Conservation (phyloP, 2,329 filamentous ascomycete species). For the Alternaria sp. region DNA sequence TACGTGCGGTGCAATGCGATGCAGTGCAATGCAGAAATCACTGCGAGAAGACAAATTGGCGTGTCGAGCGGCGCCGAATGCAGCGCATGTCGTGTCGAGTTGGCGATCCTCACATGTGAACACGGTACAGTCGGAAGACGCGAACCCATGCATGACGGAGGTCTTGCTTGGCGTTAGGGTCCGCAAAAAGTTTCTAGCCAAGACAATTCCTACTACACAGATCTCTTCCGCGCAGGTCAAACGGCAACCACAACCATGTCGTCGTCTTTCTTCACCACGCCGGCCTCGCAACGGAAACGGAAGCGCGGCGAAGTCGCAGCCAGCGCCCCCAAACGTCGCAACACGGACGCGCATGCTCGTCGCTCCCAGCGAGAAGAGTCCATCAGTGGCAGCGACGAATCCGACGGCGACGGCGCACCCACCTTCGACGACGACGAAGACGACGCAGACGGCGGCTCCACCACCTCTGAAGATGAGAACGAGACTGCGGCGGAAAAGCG, state of each 20-base stretch:
- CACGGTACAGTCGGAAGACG: too few relatives aligned
- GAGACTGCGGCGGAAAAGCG: constrained; percentile 92
- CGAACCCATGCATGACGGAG: not conserved
- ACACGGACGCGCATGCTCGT: constrained; percentile 56
- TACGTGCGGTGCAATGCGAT: not conserved
- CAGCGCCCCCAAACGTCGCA: constrained; percentile 68
- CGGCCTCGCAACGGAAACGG: constrained; percentile 87
- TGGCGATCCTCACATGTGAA: not conserved
- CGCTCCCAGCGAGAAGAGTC: constrained; percentile 72
- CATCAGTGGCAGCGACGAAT: constrained; percentile 83
- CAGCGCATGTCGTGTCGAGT: not conserved
- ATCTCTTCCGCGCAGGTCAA: too few relatives aligned
- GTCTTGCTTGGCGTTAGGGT: not conserved
- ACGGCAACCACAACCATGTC: constrained; percentile 57
- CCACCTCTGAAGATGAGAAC: constrained; percentile 74
- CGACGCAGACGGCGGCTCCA: constrained; percentile 51
- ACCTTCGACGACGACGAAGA: constrained; percentile 46
- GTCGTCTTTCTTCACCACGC: constrained; percentile 94
- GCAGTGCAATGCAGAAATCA: not conserved
- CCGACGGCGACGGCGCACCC: constrained; percentile 66
- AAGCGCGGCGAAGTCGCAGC: constrained; percentile 69
- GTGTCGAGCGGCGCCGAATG: not conserved
- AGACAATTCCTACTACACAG: too few relatives aligned
- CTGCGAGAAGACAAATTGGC: not conserved
- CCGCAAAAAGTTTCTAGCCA: too few relatives aligned